A percentile compares a stretch with the other conserved stretches of the same genome.
Evolutionary conservation across 2,329 filamentous ascomycete genomes (phyloP).

Genomic region (Malbranchea zuffiana): DNA sequence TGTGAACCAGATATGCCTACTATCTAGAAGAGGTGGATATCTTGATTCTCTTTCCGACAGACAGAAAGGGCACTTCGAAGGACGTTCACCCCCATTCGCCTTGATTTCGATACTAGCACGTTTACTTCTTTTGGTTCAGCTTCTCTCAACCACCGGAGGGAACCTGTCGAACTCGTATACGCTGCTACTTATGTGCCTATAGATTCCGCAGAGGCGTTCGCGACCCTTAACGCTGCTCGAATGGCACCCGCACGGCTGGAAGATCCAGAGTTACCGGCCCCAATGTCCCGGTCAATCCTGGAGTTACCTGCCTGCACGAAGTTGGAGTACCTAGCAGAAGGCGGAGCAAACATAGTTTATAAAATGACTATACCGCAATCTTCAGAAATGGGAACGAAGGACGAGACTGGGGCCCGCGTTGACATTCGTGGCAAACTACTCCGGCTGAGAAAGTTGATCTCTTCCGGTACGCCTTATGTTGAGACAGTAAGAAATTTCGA

Average conservation of each 20-base stretch:
- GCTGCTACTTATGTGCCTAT: too few species aligned
- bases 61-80: too few species aligned
- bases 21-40: too few species aligned
- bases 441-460: conserved; percentile 49
- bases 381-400: conserved; percentile 14
- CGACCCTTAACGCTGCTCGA: background rate
- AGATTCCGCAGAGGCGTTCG: too few species aligned
- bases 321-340: conserved; percentile 49
- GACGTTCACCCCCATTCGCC: too few species aligned
- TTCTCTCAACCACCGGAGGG: too few species aligned
- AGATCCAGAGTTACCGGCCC: background rate
- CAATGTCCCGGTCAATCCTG: conserved; percentile 14
- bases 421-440: conserved; percentile 41
- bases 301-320: conserved; percentile 28
- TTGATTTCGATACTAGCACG: too few species aligned
- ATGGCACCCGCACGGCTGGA: conserved; percentile 6
- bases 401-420: conserved; percentile 12
- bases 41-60: too few species aligned
- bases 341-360: conserved; percentile 68
- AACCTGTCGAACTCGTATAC: too few species aligned
- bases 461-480: conserved; percentile 43
- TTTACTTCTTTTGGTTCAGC: too few species aligned
- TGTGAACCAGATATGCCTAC: too few species aligned
- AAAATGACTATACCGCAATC: conserved; percentile 39
- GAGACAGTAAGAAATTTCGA: conserved; percentile 33